Conservation (phyloP, 768 basidiomycete species). For the Clavaria fumosa region DNA sequence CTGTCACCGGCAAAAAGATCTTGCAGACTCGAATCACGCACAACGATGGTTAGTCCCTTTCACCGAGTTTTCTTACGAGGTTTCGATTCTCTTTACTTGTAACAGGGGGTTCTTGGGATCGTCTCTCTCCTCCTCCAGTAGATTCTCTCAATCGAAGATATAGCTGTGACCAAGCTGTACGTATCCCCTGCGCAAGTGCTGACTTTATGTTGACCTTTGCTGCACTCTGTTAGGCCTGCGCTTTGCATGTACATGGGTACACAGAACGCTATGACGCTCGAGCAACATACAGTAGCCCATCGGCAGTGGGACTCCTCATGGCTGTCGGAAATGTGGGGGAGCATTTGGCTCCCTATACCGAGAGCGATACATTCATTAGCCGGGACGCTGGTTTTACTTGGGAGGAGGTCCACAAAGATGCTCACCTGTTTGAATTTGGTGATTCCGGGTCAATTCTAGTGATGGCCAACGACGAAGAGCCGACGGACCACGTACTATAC, state of each 20-base stretch:
- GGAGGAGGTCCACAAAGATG: slow-evolving; percentile 98
- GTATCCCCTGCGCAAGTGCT: no score
- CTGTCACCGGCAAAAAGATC: slow-evolving; percentile 57
- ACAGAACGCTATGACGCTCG: slow-evolving; percentile 83
- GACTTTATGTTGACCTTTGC: no score
- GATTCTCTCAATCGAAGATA: slow-evolving; percentile 71
- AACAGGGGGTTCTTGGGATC: slow-evolving; percentile 83
- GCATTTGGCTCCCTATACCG: slow-evolving; percentile 57
- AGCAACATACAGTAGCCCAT: slow-evolving; percentile 87
- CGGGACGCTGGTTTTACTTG: slow-evolving; percentile 96
- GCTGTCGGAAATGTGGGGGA: slow-evolving; percentile 95
- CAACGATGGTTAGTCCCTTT: slow-evolving; percentile 65
- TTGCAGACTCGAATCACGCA: slow-evolving; percentile 85
- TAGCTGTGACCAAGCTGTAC: slow-evolving; percentile 51
- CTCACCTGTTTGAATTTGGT: slow-evolving; percentile 95
- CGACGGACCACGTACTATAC: slow-evolving; percentile 79
- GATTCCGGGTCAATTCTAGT: slow-evolving; percentile 91
- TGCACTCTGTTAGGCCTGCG: slow-evolving; percentile 68
- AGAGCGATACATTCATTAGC: slow-evolving; percentile 91
- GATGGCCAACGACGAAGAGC: slow-evolving; percentile 89
- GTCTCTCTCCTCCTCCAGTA: slow-evolving; percentile 49
- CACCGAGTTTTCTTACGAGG: not conserved
- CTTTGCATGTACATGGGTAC: slow-evolving; percentile 88
- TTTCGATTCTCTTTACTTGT: slow-evolving; percentile 1
- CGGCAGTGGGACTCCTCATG: slow-evolving; percentile 85